phyloP scores from a whole-genome alignment of 2,329 filamentous ascomycete species.

The Capronia coronata region DNA sequence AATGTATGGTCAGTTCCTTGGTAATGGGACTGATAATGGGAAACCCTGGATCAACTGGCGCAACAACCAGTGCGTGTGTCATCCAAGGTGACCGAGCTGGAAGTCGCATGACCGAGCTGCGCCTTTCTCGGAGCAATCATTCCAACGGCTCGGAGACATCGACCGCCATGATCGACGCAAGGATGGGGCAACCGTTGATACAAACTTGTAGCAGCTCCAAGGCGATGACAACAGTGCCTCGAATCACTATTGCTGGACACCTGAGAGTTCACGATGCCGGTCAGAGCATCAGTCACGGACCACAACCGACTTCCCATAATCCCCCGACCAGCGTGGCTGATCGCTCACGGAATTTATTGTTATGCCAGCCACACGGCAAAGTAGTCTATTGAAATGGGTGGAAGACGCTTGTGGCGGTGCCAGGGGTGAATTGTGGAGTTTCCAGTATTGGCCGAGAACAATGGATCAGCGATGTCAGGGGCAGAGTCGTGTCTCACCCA shows the following conservation, averaged over 20 bases:
- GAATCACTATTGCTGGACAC: too few relatives aligned
- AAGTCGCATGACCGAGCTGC: neutral
- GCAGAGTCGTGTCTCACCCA: conserved; percentile 15
- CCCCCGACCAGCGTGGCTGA: conserved; percentile 6
- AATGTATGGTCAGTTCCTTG: neutral
- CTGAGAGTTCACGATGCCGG: too few relatives aligned
- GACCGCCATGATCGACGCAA: neutral
- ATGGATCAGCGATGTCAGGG: conserved; percentile 17
- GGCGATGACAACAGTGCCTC: too few relatives aligned
- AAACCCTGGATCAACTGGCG: neutral
- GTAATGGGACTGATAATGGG: neutral
- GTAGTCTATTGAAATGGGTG: conserved; percentile 11
- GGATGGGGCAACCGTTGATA: neutral
- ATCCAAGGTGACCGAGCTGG: neutral
- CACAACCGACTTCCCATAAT: neutral
- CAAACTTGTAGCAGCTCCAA: neutral
- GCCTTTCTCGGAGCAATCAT: neutral
- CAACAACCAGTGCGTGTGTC: neutral
- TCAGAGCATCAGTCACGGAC: neutral
- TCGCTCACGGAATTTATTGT: neutral
- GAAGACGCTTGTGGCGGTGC: conserved; percentile 13
- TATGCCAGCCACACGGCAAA: neutral
- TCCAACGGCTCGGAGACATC: neutral
- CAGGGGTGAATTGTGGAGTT: conserved; percentile 14
- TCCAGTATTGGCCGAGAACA: conserved; percentile 22